A percentile compares a stretch with the other conserved stretches of the same genome.
Evolutionary conservation across 495 filamentous ascomycete genomes (phyloP).

Genomic region (Penicillium roqueforti): DNA sequence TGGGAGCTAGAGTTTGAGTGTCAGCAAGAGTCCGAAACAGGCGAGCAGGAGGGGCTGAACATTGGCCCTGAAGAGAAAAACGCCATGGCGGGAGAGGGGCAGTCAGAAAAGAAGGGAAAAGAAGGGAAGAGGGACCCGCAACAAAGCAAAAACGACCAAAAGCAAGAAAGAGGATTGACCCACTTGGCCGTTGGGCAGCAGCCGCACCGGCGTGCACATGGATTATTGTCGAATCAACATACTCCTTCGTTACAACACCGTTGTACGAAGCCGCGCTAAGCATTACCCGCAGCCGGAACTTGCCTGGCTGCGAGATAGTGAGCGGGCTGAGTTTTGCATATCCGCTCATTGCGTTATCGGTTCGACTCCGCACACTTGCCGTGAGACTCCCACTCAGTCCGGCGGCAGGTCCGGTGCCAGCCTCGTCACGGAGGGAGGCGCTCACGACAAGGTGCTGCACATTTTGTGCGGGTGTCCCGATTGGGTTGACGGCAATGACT

Average conservation of each 20-base stretch:
- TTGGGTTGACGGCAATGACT: conserved; percentile 32
- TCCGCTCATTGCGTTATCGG: conserved; percentile 34
- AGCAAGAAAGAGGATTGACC: conserved; percentile 14
- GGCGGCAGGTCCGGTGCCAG: conserved; percentile 20
- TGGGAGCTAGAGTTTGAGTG: conserved; percentile 21
- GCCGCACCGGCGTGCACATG: conserved; percentile 30
- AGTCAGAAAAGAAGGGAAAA: not conserved
- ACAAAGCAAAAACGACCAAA: not conserved
- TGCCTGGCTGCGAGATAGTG: conserved; percentile 31
- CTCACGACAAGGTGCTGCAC: conserved; percentile 34
- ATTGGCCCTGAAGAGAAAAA: not conserved
- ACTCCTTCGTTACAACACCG: conserved; percentile 33
- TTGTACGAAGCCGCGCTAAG: conserved; percentile 29
- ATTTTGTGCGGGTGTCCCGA: conserved; percentile 25
- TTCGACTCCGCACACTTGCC: conserved; percentile 35
- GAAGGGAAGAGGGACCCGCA: not conserved
- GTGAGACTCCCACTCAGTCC: conserved; percentile 33
- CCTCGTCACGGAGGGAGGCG: conserved; percentile 32
- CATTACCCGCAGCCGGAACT: conserved; percentile 37
- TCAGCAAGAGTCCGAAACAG: conserved; percentile 17
- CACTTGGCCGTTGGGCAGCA: conserved; percentile 35
- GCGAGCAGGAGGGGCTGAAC: not conserved
- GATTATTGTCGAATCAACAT: conserved; percentile 34
- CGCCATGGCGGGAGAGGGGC: not conserved
- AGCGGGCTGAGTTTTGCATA: conserved; percentile 35